Base-by-base conservation (phyloP, 2,329 filamentous ascomycete genomes). In the Hypoxylon sp. region DNA sequence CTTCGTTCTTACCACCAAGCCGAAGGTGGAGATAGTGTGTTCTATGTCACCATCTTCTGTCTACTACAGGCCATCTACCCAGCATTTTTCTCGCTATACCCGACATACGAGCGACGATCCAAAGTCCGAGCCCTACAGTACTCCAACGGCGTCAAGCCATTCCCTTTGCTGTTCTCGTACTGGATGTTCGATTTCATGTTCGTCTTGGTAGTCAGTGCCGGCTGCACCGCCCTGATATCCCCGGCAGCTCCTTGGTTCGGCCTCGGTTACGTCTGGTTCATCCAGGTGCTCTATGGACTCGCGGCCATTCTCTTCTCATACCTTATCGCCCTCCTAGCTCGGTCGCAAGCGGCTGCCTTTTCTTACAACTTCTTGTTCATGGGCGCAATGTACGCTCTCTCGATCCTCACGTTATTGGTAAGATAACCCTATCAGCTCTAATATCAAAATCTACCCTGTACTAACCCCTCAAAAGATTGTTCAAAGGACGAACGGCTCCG, bases 41-140 rank as follows among this genome's bases (percentile, higher is more conserved):
- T 70, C 9, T 74, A 68, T 53, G 62, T 71, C 26, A 71, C 64
- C 9, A 71, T 74, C 38, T 76, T 72, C 65, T 75, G 66, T 65
- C 68, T 77, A n/a, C 63, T 77, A 8, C 86, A 89, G 80, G 79
- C 82, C 26, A 83, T 87, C 1, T 90, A 86, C 70, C 88, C 89
- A 1, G 86, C 86, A 1, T 87, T 91, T 77, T 91, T 91, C 72
- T 84, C 86, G 1, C 77, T 91, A 1, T 91, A 91, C 75, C 86
- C 87, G 2, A 90, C 87, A 0, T 79, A 86, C 48, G 89, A 91
- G 75, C 81, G 87, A 32, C 72, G 88, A 28, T 81, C 84, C 48
- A 87, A 88, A 60, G 86, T 92, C 20, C 80, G 89, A 58, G 86
- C 87, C 14, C 78, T 92, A 26, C 88, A 91, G 73, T 91, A 90